phyloP scores from a whole-genome alignment of 2,329 filamentous ascomycete species.

The Fulvia fulva region DNA sequence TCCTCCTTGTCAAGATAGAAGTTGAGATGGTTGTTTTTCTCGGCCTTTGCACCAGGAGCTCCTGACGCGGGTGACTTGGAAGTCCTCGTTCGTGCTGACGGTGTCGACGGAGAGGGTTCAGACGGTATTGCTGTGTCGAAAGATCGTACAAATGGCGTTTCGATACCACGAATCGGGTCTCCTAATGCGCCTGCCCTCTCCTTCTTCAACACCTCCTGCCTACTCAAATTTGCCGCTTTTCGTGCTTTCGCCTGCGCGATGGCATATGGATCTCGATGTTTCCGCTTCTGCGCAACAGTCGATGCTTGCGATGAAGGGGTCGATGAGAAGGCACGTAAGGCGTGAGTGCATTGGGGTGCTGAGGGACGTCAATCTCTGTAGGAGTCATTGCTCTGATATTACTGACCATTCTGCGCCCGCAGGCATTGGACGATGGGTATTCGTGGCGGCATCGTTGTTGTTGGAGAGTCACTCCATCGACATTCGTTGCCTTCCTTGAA shows the following conservation, averaged over 20 bases:
- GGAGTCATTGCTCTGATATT: neutral
- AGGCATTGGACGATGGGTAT: constrained; percentile 44
- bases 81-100: constrained; percentile 15
- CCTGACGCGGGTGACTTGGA: constrained; percentile 10
- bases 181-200: constrained; percentile 64
- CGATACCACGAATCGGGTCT: constrained; percentile 72
- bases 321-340: constrained; percentile 50
- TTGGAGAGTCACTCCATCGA: neutral
- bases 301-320: constrained; percentile 61
- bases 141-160: constrained; percentile 79
- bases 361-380: constrained; percentile 4
- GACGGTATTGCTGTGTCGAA: constrained; percentile 59
- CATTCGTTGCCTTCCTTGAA: neutral
- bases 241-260: constrained; percentile 77
- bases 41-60: constrained; percentile 20
- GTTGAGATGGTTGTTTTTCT: constrained; percentile 57
- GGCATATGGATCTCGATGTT: constrained; percentile 75
- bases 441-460: constrained; percentile 44
- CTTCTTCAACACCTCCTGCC: constrained; percentile 65
- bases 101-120: constrained; percentile 25
- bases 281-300: constrained; percentile 55
- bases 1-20: constrained; percentile 68
- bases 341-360: constrained; percentile 14
- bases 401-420: constrained; percentile 37
- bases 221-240: constrained; percentile 75